Base-by-base conservation (phyloP, 768 basidiomycete species). In the Boletus rubropictus region DNA sequence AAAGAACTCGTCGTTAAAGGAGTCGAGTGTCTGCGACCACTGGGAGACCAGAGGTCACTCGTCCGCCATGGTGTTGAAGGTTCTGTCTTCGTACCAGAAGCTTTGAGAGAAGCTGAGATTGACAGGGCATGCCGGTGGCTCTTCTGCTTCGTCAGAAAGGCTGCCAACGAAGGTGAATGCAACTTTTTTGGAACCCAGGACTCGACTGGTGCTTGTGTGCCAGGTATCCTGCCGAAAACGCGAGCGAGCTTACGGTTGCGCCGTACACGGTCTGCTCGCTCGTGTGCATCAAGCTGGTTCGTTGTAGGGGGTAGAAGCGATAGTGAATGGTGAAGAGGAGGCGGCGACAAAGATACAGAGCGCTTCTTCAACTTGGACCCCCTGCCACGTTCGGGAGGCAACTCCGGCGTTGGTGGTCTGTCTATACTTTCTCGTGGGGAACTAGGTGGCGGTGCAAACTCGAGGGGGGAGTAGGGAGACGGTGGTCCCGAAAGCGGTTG, bases 221-320 rank as follows among this genome's bases (percentile, higher is more conserved):
- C 73, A 3, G 84, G 86, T 3, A 74, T 79, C 63, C 80, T 74
- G 34, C 89, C 89, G 45, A 91, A 82, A n/a, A 91, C 69, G 52
- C 83, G 82, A n/a, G 84, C 74, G 39, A 91, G 76, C 64, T 92
- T 92, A 57, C 84, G 81, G 42, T 81, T 78, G 55, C 82, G 84
- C 44, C 79, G 73, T 27, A 91, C 71, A 47, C 84, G 79, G 41
- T 86, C 86, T 0, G 83, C 77, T 25, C 89, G 86, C 53, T 85
- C 80, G 10, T 74, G 71, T 15, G 80, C 68, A 52, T 72, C 71
- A 39, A 89, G 80, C 52, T 74, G 66, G 65, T 90, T 89, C 5
- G 80, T 81, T 3, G 84, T 85, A 1, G 81, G 78, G 0, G 84
- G 83, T 18, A 77, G 66, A 18, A 62, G 42, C n/a, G 52, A 52